A percentile compares a stretch with the other conserved stretches of the same genome.
Evolutionary conservation across 2,329 filamentous ascomycete genomes (phyloP).

Genomic region (Penicillium verrucosum): DNA sequence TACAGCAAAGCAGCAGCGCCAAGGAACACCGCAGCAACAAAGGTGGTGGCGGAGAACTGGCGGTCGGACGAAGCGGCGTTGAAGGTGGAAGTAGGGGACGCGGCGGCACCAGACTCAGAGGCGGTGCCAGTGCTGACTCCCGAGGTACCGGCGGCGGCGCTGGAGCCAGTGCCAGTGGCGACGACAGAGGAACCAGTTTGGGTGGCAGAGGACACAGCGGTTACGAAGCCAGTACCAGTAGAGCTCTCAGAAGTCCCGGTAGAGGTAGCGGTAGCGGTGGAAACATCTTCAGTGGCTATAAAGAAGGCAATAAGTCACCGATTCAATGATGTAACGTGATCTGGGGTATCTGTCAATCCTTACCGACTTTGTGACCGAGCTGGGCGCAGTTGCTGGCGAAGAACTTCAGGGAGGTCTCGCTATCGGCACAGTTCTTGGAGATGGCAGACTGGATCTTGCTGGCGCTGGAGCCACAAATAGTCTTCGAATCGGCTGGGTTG

Average conservation of each 20-base stretch:
- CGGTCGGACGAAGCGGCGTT: conserved; percentile 28
- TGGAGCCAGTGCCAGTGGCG: conserved; percentile 22
- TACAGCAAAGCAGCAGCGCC: conserved; percentile 41
- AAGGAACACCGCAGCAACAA: conserved; percentile 42
- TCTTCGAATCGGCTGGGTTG: conserved; percentile 39
- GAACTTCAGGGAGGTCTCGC: conserved; percentile 36
- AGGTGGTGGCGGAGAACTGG: conserved; percentile 36
- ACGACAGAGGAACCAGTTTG: conserved; percentile 15
- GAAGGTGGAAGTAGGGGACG: conserved; percentile 21
- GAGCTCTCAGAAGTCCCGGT: conserved; percentile 20
- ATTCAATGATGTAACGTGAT: not conserved
- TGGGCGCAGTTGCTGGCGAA: conserved; percentile 40
- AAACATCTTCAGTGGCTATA: conserved; percentile 14
- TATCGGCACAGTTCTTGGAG: conserved; percentile 33
- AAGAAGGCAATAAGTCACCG: conserved; percentile 8
- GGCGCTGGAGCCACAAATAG: conserved; percentile 38
- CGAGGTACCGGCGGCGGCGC: not conserved
- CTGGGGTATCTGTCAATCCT: conserved; percentile 14
- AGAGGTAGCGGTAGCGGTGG: conserved; percentile 29
- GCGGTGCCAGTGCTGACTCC: conserved; percentile 9
- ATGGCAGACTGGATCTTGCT: conserved; percentile 39
- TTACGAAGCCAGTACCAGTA: conserved; percentile 23
- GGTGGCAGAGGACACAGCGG: conserved; percentile 16
- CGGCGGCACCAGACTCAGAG: conserved; percentile 14
- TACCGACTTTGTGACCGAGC: conserved; percentile 43